Evolutionary conservation across 2,329 filamentous ascomycete genomes (phyloP).

Genomic region (Colletotrichum sojae): DNA sequence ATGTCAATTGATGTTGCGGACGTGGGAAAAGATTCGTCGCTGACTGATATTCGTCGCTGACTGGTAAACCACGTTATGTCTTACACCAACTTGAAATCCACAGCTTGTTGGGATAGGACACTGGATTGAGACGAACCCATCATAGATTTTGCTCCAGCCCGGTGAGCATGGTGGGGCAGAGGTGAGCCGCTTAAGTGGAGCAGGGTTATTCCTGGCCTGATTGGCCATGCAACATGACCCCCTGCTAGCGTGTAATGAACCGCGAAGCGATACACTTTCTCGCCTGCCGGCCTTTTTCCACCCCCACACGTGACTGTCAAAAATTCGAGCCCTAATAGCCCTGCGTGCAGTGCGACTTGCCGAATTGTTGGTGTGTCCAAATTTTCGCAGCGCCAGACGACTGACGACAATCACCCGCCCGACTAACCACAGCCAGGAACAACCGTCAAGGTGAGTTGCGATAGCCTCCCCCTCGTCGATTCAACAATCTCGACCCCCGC

Average conservation of each 20-base stretch:
- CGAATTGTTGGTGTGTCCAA: constrained; percentile 11
- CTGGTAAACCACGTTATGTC: no score
- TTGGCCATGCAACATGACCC: background rate
- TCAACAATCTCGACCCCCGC: constrained; percentile 11
- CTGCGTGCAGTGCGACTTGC: constrained; percentile 2
- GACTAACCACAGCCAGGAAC: constrained; percentile 53
- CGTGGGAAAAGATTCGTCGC: no score
- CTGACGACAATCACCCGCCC: constrained; percentile 28
- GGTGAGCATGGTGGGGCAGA: background rate
- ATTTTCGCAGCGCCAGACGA: constrained; percentile 13
- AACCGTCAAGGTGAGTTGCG: constrained; percentile 58
- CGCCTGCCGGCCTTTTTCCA: background rate
- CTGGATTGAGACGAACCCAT: background rate
- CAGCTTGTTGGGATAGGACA: background rate
- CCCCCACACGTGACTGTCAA: constrained; percentile 25
- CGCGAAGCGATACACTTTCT: constrained; percentile 8
- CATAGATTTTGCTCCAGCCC: background rate
- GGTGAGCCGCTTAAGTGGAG: background rate
- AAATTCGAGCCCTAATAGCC: constrained; percentile 27
- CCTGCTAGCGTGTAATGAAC: background rate
- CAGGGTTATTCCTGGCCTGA: background rate
- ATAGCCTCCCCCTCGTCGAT: constrained; percentile 37
- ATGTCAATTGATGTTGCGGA: no score
- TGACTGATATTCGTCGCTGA: no score
- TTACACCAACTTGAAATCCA: background rate